These are phyloP conservation scores for Massariosphaeria phaeospora DNA, from an alignment of 495 filamentous ascomycete genomes.

Conservation along the genomic window DNA sequence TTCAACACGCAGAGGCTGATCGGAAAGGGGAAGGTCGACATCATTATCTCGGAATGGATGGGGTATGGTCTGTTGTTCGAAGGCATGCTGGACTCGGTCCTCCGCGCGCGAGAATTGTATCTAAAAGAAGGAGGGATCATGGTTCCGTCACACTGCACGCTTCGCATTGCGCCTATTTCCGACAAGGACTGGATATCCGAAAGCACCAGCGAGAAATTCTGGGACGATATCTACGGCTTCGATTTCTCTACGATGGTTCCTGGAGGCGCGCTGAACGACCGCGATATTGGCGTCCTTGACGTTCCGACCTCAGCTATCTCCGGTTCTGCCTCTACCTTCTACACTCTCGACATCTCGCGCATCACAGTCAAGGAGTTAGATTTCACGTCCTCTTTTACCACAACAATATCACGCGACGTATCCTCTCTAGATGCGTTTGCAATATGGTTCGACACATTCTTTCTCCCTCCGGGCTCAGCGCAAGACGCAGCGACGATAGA, in stretches of 20 bases:
- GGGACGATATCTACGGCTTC: constrained; percentile 40
- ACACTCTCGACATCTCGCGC: constrained; percentile 53
- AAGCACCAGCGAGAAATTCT: constrained; percentile 30
- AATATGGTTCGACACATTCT: constrained; percentile 64
- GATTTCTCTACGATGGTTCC: constrained; percentile 35
- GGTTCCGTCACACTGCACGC: constrained; percentile 83
- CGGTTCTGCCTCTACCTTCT: constrained; percentile 49
- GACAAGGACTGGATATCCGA: constrained; percentile 65
- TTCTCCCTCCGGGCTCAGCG: constrained; percentile 44
- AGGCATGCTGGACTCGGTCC: constrained; percentile 89
- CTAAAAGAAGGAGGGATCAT: constrained; percentile 73
- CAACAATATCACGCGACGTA: constrained; percentile 51
- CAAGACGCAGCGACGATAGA: constrained; percentile 34
- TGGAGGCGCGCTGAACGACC: not conserved
- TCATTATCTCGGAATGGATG: constrained; percentile 98
- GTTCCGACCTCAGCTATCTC: constrained; percentile 45
- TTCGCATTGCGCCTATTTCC: constrained; percentile 78
- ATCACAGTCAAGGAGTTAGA: constrained; percentile 53
- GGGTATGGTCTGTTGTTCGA: constrained; percentile 91
- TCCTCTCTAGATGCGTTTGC: constrained; percentile 56
- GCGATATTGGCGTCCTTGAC: constrained; percentile 52
- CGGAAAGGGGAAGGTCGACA: constrained; percentile 65
- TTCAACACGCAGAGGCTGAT: constrained; percentile 62
- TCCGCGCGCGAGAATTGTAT: constrained; percentile 82
- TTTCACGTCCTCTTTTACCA: constrained; percentile 53